These are phyloP conservation scores for Platismatia glauca DNA, from an alignment of 495 filamentous ascomycete species.

Conservation along the genomic window DNA sequence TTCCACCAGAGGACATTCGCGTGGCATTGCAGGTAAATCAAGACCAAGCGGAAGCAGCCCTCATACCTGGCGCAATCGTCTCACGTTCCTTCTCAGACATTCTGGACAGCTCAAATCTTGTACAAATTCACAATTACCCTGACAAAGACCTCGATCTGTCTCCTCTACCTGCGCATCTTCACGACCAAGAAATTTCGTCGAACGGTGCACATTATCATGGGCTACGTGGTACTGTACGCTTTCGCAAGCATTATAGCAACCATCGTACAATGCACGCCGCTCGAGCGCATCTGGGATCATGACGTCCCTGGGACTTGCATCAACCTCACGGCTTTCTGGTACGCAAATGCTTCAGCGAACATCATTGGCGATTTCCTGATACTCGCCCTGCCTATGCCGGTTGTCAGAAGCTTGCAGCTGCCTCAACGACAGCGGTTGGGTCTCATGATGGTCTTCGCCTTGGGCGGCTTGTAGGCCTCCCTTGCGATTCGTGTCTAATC, in stretches of 20 bases:
- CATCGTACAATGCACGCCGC: constrained; percentile 39
- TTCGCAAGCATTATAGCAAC: constrained; percentile 36
- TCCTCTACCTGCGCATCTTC: constrained; percentile 34
- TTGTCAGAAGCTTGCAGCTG: constrained; percentile 22
- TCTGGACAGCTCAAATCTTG: constrained; percentile 32
- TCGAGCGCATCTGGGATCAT: constrained; percentile 35
- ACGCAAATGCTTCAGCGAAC: constrained; percentile 40
- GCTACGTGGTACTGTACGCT: constrained; percentile 33
- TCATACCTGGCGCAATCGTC: background rate
- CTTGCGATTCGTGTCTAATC: background rate
- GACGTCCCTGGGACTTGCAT: constrained; percentile 34
- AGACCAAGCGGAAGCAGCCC: background rate
- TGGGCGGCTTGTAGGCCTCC: constrained; percentile 27
- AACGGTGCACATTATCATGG: constrained; percentile 30
- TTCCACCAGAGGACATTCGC: constrained; percentile 12
- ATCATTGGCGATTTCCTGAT: constrained; percentile 41
- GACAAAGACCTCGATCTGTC: constrained; percentile 32
- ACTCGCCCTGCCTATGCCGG: constrained; percentile 34
- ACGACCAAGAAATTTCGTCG: constrained; percentile 26
- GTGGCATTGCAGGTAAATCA: constrained; percentile 15
- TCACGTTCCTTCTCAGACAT: constrained; percentile 20
- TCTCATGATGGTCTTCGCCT: constrained; percentile 24
- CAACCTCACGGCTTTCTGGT: constrained; percentile 36
- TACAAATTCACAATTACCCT: constrained; percentile 33
- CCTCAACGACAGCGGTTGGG: constrained; percentile 20